Evolutionary conservation across 2,329 filamentous ascomycete species (phyloP).

Genomic region (Fusarium annulatum): DNA sequence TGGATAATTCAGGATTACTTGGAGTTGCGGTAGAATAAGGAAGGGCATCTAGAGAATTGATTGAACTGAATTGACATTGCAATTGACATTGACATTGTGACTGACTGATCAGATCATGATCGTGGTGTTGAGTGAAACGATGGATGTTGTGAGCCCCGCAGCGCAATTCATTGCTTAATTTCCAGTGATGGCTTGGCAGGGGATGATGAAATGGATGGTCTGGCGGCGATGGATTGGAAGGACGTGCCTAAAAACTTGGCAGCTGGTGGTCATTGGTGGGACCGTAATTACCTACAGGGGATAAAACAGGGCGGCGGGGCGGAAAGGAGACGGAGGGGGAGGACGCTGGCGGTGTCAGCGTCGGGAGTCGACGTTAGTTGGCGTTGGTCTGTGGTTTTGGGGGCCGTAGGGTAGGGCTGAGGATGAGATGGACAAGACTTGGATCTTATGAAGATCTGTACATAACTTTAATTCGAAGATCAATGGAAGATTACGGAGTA

Average conservation of each 20-base stretch:
- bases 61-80: not conserved
- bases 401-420: conserved; percentile 9
- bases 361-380: too few relatives aligned
- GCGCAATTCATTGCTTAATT: conserved; percentile 13
- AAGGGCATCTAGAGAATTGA: not conserved
- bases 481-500: not conserved
- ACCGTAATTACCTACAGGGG: not conserved
- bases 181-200: conserved; percentile 18
- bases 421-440: not conserved
- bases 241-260: not conserved
- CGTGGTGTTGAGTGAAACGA: not conserved
- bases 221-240: not conserved
- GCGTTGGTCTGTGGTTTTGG: not conserved
- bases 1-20: conserved; percentile 1
- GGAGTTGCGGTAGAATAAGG: conserved; percentile 24
- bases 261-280: conserved; percentile 3
- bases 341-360: not conserved
- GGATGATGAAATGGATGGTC: not conserved
- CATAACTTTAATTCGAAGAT: too few relatives aligned
- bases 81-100: not conserved
- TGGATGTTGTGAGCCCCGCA: not conserved
- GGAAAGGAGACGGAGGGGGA: not conserved
- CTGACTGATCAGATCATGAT: not conserved
- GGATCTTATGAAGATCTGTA: too few relatives aligned
- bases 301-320: not conserved